Base-by-base conservation (phyloP, 2,329 filamentous ascomycete species). In the Sodiomyces alkalinus region DNA sequence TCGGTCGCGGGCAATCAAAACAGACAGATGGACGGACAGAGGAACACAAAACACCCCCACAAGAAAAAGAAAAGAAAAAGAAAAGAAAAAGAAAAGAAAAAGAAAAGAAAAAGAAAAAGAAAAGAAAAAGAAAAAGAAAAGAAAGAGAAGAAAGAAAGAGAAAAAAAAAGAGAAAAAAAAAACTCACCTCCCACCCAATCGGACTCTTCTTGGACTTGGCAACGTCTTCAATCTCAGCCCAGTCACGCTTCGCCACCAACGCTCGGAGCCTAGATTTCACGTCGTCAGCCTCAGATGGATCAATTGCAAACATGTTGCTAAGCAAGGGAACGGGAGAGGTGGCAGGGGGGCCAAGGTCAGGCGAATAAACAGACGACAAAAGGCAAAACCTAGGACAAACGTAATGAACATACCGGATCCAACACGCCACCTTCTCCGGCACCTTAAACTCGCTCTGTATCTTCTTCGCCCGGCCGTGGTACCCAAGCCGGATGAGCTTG, bases 141-240 rank as follows among this genome's bases (percentile, higher is more conserved):
- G n/a, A n/a, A n/a, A n/a, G n/a, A n/a, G n/a, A n/a, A n/a, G n/a
- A n/a, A n/a, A n/a, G n/a, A n/a, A n/a, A n/a, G n/a, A n/a, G n/a
- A n/a, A n/a, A n/a, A n/a, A n/a, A n/a, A n/a, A n/a, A n/a, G n/a
- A n/a, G n/a, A n/a, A n/a, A n/a, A n/a, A n/a, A n/a, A n/a, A n/a
- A n/a, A n/a, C n/a, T n/a, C 9, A 83, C 80, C 69, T 92, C 83
- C 90, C 90, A 98, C 8, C 87, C 87, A 47, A 98, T 96, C 1
- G 87, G 82, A 33, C 80, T 90, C 52, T 86, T 92, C 46, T 80
- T 71, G 45, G 64, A 68, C 46, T 76, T 80, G 19, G 72, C 69
- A 41, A 83, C 69, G 41, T 94, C 86, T 49, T 96, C 86, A 33
- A 98, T 68, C 49, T 94, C 87, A 28, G 71, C 74, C 85, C 86